phyloP scores from a whole-genome alignment of 257 asterid species.

The Capsicum rhomboideum region DNA sequence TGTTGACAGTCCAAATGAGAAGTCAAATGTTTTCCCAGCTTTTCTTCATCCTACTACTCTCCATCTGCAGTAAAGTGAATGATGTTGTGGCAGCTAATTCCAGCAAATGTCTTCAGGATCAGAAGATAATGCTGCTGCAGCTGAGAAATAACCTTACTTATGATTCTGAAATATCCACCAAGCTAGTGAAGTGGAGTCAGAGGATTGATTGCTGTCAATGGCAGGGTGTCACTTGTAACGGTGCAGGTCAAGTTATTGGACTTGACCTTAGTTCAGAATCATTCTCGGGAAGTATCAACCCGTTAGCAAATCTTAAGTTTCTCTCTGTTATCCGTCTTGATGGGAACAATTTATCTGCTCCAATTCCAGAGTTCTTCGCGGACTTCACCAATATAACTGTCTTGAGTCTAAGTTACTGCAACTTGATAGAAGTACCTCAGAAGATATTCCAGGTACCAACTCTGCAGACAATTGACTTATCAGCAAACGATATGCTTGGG shows the following conservation, averaged over 20 bases:
- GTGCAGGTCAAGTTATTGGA: constrained; percentile 21
- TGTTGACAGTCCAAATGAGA: constrained; percentile 16
- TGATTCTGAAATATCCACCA: constrained; percentile 42
- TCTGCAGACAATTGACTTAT: constrained; percentile 28
- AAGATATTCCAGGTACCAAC: constrained; percentile 34
- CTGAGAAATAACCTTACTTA: constrained; percentile 31
- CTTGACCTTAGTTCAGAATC: constrained; percentile 46
- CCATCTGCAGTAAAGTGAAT: constrained; percentile 1
- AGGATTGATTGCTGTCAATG: constrained; percentile 40
- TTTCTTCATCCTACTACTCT: constrained; percentile 7
- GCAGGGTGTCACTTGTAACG: constrained; percentile 45
- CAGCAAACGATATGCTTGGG: constrained; percentile 26
- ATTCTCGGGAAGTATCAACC: constrained; percentile 26
- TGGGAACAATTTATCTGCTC: constrained; percentile 25
- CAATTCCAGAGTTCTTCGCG: constrained; percentile 30
- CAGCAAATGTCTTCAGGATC: constrained; percentile 18
- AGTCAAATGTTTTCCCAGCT: background rate
- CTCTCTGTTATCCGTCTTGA: constrained; percentile 39
- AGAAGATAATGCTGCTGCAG: constrained; percentile 35
- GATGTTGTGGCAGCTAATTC: constrained; percentile 17
- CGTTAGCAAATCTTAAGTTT: constrained; percentile 22
- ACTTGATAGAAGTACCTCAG: constrained; percentile 25
- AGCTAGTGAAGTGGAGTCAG: constrained; percentile 41
- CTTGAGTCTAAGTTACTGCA: constrained; percentile 19
- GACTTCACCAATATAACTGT: constrained; percentile 31